Percentiles rank a stretch among this genome's conserved stretches.
Conservation (phyloP, 139 green algal species). For the Chlamydomonas applanata region DNA sequence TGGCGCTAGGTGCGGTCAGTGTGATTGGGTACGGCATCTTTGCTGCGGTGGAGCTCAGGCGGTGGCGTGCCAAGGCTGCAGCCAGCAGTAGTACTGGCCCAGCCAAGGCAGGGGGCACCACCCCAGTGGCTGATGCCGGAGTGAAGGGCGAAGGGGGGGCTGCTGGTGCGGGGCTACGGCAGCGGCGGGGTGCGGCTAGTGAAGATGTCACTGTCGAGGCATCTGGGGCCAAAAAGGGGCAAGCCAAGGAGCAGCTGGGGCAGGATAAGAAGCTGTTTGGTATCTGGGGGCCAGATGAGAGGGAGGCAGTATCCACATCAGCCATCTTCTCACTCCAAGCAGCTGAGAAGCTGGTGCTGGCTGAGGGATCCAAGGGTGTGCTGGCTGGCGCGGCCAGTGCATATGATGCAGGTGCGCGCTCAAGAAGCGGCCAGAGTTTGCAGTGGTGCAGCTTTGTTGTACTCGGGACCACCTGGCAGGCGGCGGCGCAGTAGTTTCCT, state of each 20-base stretch:
- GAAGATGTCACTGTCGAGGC: background rate
- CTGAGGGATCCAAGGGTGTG: conserved; percentile 78
- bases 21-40: conserved; percentile 43
- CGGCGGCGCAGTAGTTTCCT: no score
- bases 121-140: background rate
- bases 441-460: no score
- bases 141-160: conserved; percentile 1
- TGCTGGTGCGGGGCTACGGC: background rate
- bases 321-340: conserved; percentile 43
- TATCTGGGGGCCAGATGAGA: conserved; percentile 26
- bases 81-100: no score
- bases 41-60: background rate
- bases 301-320: conserved; percentile 21
- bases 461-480: no score
- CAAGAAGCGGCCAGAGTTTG: no score
- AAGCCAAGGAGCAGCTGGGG: background rate
- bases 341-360: conserved; percentile 81
- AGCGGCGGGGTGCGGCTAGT: background rate
- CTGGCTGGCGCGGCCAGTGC: conserved; percentile 42
- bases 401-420: conserved; percentile 22
- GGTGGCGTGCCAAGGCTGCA: background rate
- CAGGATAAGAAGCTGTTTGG: background rate
- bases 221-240: background rate
- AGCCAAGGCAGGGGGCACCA: background rate
- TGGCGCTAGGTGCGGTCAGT: conserved; percentile 50